These are phyloP conservation scores for Neurospora pannonica DNA, from an alignment of 495 filamentous ascomycete species.

Conservation along the genomic window DNA sequence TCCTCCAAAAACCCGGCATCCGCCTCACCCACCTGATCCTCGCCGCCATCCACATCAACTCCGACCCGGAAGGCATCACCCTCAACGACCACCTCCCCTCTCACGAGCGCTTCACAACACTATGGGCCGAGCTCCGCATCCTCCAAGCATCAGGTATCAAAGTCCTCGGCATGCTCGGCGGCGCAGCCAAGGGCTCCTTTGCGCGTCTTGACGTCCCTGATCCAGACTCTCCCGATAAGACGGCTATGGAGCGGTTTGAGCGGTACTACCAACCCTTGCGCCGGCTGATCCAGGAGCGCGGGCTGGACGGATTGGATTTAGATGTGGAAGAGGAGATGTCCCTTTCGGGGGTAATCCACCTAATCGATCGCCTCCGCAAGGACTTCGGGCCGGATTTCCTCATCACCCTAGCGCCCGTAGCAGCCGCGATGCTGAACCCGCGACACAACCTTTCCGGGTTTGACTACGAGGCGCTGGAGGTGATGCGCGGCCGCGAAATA, in stretches of 20 bases:
- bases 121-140: conserved; percentile 63
- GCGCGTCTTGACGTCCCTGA: conserved; percentile 49
- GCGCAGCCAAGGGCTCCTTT: conserved; percentile 64
- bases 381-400: conserved; percentile 66
- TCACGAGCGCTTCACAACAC: conserved; percentile 42
- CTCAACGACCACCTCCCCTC: conserved; percentile 66
- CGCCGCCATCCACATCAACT: conserved; percentile 73
- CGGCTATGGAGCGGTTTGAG: conserved; percentile 44
- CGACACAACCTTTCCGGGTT: conserved; percentile 62
- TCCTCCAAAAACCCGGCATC: conserved; percentile 48
- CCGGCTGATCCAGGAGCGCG: conserved; percentile 47
- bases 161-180: conserved; percentile 75
- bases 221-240: background rate
- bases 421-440: conserved; percentile 52
- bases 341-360: conserved; percentile 54
- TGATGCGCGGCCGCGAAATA: conserved; percentile 53
- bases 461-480: conserved; percentile 62
- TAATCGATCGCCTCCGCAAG: conserved; percentile 64
- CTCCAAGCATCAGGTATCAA: conserved; percentile 59
- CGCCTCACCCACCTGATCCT: conserved; percentile 63
- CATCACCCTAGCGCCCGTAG: conserved; percentile 73
- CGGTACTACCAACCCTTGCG: conserved; percentile 56
- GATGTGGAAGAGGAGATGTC: conserved; percentile 80
- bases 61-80: conserved; percentile 49
- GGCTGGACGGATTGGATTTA: conserved; percentile 67